Evolutionary conservation across 2,329 filamentous ascomycete species (phyloP).

Genomic region (Colletotrichum kahawae): DNA sequence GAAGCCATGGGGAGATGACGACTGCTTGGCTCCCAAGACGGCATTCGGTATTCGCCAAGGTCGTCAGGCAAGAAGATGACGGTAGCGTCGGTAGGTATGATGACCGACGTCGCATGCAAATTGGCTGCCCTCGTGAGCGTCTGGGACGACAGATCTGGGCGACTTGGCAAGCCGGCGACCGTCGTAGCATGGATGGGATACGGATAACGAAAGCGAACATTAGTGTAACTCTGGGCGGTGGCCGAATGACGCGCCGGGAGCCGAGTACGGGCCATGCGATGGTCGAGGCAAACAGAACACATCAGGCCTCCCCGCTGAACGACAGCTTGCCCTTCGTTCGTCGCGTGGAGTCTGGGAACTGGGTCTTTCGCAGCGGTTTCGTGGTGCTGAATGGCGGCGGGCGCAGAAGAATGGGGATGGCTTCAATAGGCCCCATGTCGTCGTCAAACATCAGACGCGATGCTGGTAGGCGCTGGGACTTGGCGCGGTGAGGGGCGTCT

Average conservation of each 20-base stretch:
- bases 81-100: background rate
- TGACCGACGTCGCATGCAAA: conserved; percentile 3
- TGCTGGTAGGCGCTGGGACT: background rate
- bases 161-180: conserved; percentile 3
- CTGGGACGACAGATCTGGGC: conserved; percentile 4
- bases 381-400: background rate
- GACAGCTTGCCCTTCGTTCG: background rate
- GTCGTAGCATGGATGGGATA: background rate
- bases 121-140: background rate
- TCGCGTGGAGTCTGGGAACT: background rate
- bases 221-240: background rate
- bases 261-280: background rate
- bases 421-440: background rate
- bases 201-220: background rate
- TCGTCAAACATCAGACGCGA: conserved; percentile 2
- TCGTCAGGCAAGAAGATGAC: background rate
- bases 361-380: background rate
- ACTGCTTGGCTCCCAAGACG: conserved; percentile 11
- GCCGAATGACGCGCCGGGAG: background rate
- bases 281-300: background rate
- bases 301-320: background rate
- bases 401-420: background rate
- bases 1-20: background rate
- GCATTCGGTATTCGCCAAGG: conserved; percentile 6
- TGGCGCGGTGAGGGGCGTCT: conserved; percentile 5